These are phyloP conservation scores for Raffaelea arxii DNA, from an alignment of 2,329 filamentous ascomycete species.

Conservation along the genomic window DNA sequence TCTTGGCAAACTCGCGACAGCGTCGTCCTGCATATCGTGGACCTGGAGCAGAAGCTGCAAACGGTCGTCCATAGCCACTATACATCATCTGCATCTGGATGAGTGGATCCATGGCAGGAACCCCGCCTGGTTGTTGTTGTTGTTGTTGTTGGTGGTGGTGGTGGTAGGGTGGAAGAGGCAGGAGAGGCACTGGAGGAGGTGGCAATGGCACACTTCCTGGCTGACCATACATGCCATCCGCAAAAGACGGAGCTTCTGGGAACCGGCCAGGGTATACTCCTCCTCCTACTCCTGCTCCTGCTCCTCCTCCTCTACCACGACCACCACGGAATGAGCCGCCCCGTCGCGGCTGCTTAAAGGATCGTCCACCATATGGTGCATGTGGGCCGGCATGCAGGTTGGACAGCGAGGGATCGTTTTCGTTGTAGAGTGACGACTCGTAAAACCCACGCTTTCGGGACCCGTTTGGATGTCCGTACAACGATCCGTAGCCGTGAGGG, in stretches of 20 bases:
- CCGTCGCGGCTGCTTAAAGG: conserved; percentile 51
- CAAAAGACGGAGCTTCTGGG: no score
- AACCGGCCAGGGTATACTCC: no score
- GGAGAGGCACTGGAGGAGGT: no score
- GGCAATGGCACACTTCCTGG: no score
- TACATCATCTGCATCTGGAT: conserved; percentile 49
- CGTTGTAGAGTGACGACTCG: conserved; percentile 23
- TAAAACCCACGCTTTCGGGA: conserved; percentile 45
- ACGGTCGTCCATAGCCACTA: no score
- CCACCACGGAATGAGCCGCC: conserved; percentile 28
- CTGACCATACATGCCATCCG: no score
- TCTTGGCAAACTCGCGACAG: conserved; percentile 63
- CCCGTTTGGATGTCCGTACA: conserved; percentile 14
- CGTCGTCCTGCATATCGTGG: conserved; percentile 35
- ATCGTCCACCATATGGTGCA: conserved; percentile 23
- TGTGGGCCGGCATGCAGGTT: background rate
- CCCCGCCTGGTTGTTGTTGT: conserved; percentile 42
- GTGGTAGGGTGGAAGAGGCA: no score
- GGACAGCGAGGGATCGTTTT: background rate
- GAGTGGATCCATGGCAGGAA: conserved; percentile 47
- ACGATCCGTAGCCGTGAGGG: no score
- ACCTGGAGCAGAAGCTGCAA: no score
- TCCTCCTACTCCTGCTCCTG: no score
- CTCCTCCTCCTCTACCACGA: background rate
- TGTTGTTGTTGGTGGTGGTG: no score